Conservation (phyloP, 192 early-diverging fungal genomes). For the Phlyctochytrium arcticum region DNA sequence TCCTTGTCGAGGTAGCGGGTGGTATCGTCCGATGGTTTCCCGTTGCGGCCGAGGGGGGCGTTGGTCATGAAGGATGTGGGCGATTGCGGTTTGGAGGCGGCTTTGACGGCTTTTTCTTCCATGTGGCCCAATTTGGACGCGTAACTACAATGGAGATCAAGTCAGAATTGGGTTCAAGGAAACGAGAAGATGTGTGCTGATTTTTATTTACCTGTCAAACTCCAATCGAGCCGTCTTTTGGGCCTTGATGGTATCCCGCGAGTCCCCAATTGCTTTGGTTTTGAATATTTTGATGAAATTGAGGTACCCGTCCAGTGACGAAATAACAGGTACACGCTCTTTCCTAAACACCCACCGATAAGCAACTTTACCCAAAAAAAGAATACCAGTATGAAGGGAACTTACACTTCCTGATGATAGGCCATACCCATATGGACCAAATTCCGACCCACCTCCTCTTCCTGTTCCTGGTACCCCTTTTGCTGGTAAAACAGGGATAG, state of each 20-base stretch:
- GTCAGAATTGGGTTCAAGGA: neutral
- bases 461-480: conserved; percentile 47
- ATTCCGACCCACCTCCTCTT: conserved; percentile 43
- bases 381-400: neutral
- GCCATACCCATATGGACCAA: conserved; percentile 29
- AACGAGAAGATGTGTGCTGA: neutral
- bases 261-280: conserved; percentile 46
- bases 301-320: conserved; percentile 30
- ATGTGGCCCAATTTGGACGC: conserved; percentile 39
- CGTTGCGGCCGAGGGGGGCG: conserved; percentile 14
- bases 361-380: neutral
- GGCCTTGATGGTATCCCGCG: conserved; percentile 42
- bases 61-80: no score
- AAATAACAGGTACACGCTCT: conserved; percentile 29
- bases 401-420: conserved; percentile 26
- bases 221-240: conserved; percentile 45
- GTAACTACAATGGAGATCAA: conserved; percentile 10
- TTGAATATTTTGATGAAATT: conserved; percentile 45
- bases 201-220: conserved; percentile 32
- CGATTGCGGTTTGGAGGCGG: conserved; percentile 2
- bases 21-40: conserved; percentile 13
- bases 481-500: conserved; percentile 50
- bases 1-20: conserved; percentile 38
- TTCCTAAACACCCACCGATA: conserved; percentile 20
- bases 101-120: conserved; percentile 34